A percentile compares a stretch with the other conserved stretches of the same genome.
These are phyloP conservation scores for Anthracocystis panici-leucophaei DNA, from an alignment of 1,284 basidiomycete genomes.

Conservation along the genomic window DNA sequence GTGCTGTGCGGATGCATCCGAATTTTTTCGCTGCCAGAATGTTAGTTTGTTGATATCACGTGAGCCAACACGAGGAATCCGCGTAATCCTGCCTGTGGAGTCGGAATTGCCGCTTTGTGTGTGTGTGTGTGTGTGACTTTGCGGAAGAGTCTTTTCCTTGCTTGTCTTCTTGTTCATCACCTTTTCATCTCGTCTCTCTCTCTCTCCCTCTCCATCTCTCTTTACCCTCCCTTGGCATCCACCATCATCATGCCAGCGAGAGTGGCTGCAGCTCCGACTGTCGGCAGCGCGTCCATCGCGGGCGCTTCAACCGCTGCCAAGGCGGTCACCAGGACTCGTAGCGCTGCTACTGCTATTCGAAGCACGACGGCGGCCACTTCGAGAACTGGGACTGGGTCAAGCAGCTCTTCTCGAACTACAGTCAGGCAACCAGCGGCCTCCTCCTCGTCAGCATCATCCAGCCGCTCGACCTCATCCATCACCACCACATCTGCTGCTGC, in stretches of 20 bases:
- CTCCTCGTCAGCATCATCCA: slow-evolving; percentile 20
- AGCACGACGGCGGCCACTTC: background rate
- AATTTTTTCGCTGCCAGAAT: background rate
- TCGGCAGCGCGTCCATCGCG: background rate
- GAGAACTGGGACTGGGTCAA: background rate
- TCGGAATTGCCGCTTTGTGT: background rate
- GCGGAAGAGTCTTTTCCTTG: background rate
- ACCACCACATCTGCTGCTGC: slow-evolving; percentile 14
- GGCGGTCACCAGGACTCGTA: slow-evolving; percentile 13
- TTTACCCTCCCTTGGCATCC: background rate
- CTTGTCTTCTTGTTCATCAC: background rate
- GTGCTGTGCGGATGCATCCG: too few relatives aligned
- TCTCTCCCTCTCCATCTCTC: background rate
- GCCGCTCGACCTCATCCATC: slow-evolving; percentile 16
- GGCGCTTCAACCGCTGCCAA: slow-evolving; percentile 6
- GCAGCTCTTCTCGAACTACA: slow-evolving; percentile 11
- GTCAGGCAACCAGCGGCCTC: slow-evolving; percentile 3
- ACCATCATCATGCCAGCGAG: slow-evolving; percentile 25
- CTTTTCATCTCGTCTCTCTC: background rate
- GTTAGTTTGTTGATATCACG: slow-evolving; percentile 30
- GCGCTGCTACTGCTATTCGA: slow-evolving; percentile 8
- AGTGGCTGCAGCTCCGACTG: slow-evolving; percentile 24
- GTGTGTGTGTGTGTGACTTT: slow-evolving; percentile 7
- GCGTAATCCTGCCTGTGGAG: slow-evolving; percentile 18
- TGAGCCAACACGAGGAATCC: slow-evolving; percentile 39